Conservation (phyloP, 23 red algal genomes). For the Gracilaria caudata region DNA sequence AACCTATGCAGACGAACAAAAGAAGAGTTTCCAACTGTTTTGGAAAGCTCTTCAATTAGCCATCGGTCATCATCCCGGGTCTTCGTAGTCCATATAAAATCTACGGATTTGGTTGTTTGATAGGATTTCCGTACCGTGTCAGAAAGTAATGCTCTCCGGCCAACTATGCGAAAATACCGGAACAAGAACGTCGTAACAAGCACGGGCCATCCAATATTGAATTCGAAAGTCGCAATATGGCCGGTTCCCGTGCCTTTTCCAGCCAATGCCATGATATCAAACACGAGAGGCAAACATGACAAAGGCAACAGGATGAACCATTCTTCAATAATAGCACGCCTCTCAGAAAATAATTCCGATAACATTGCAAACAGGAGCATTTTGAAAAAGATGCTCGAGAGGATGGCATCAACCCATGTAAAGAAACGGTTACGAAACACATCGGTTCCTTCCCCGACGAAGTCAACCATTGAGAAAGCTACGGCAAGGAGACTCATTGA, state of each 20-base stretch:
- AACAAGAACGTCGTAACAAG: slow-evolving; percentile 34
- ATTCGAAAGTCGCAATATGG: slow-evolving; percentile 15
- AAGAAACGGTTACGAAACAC: not conserved
- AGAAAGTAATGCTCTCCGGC: slow-evolving; percentile 29
- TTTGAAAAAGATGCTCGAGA: not conserved
- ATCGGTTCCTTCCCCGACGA: slow-evolving; percentile 9
- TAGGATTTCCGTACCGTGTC: slow-evolving; percentile 37
- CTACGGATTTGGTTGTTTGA: slow-evolving; percentile 46
- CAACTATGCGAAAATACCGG: slow-evolving; percentile 46
- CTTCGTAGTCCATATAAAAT: slow-evolving; percentile 75
- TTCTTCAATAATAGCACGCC: slow-evolving; percentile 31
- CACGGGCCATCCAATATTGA: slow-evolving; percentile 44
- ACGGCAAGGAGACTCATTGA: slow-evolving; percentile 14
- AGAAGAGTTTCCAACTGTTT: slow-evolving; percentile 19
- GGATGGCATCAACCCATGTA: slow-evolving; percentile 6
- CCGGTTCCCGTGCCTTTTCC: slow-evolving; percentile 8
- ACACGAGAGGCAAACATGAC: not conserved
- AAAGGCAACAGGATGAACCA: slow-evolving; percentile 38
- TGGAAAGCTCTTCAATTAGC: slow-evolving; percentile 55
- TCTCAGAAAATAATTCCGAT: slow-evolving; percentile 16
- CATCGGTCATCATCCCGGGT: slow-evolving; percentile 57
- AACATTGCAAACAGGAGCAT: slow-evolving; percentile 25
- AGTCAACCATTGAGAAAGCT: slow-evolving; percentile 12
- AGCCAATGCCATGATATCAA: slow-evolving; percentile 13
- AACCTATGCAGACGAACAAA: slow-evolving; percentile 62